phyloP scores from a whole-genome alignment of 352 stramenopile species.

The Blastocystis sp. region DNA sequence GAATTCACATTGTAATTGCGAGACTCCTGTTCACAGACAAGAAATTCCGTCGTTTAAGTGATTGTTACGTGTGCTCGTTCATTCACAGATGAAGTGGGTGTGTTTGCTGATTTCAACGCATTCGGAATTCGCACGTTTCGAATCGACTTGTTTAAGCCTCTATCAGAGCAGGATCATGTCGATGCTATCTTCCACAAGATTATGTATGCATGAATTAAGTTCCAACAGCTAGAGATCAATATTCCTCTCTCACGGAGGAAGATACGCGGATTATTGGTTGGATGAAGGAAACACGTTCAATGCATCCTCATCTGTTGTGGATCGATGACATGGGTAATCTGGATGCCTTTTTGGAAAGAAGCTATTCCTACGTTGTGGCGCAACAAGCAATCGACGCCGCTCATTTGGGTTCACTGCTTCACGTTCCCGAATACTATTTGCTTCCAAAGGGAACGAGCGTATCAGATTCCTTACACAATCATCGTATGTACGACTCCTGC shows the following conservation, averaged over 20 bases:
- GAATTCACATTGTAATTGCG: no score
- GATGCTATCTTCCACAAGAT: conserved; percentile 31
- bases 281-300: background rate
- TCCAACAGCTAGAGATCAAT: background rate
- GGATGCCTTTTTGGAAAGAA: background rate
- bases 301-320: background rate
- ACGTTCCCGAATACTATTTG: background rate
- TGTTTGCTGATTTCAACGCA: background rate
- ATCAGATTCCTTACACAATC: background rate
- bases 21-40: conserved; percentile 5
- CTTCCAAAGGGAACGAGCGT: background rate
- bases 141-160: background rate
- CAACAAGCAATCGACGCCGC: background rate
- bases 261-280: background rate
- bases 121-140: background rate
- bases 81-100: background rate
- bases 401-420: background rate
- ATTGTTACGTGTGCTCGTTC: background rate
- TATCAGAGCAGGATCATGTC: background rate
- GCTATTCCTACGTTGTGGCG: background rate
- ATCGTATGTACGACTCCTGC: background rate
- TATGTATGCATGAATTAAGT: background rate
- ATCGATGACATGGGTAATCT: background rate
- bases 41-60: conserved; percentile 6
- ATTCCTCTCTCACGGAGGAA: background rate